Evolutionary conservation across 164 flowering plant species (phyloP).

Genomic region (Platanus orientalis): DNA sequence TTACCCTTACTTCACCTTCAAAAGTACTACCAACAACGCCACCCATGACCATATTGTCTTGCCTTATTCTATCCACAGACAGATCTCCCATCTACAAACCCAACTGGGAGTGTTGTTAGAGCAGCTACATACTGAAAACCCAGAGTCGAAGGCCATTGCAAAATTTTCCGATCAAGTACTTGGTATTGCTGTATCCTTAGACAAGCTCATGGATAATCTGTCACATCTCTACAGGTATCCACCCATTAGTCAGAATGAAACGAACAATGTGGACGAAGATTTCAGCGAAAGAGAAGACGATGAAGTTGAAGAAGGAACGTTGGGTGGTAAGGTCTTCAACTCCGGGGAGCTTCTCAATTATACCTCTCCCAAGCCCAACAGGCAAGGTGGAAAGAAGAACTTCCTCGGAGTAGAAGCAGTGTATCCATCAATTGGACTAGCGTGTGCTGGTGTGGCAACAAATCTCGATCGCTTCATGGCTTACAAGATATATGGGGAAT

Average conservation of each 20-base stretch:
- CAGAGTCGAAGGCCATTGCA: slow-evolving; percentile 15
- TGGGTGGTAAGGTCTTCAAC: slow-evolving; percentile 9
- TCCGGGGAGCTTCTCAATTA: slow-evolving; percentile 31
- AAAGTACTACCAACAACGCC: neutral
- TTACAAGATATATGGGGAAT: slow-evolving; percentile 24
- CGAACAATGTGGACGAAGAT: slow-evolving; percentile 23
- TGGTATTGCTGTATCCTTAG: slow-evolving; percentile 29
- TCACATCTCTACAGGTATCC: slow-evolving; percentile 10
- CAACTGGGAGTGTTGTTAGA: slow-evolving; percentile 29
- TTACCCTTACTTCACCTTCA: slow-evolving; percentile 15
- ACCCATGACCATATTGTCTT: slow-evolving; percentile 8
- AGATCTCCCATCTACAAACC: slow-evolving; percentile 26
- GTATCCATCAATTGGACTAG: slow-evolving; percentile 26
- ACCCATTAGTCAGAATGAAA: slow-evolving; percentile 9
- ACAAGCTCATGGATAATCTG: slow-evolving; percentile 27
- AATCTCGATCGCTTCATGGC: slow-evolving; percentile 26
- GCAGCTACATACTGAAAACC: slow-evolving; percentile 23
- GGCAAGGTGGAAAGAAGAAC: slow-evolving; percentile 26
- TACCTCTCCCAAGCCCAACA: slow-evolving; percentile 31
- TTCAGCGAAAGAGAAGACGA: slow-evolving; percentile 21
- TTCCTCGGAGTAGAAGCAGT: slow-evolving; percentile 36
- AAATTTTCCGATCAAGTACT: slow-evolving; percentile 27
- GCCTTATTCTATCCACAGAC: slow-evolving; percentile 22
- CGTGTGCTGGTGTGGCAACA: slow-evolving; percentile 22
- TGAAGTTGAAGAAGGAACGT: slow-evolving; percentile 21